phyloP scores from a whole-genome alignment of 2,329 filamentous ascomycete species.

The Orbilia javanica region DNA sequence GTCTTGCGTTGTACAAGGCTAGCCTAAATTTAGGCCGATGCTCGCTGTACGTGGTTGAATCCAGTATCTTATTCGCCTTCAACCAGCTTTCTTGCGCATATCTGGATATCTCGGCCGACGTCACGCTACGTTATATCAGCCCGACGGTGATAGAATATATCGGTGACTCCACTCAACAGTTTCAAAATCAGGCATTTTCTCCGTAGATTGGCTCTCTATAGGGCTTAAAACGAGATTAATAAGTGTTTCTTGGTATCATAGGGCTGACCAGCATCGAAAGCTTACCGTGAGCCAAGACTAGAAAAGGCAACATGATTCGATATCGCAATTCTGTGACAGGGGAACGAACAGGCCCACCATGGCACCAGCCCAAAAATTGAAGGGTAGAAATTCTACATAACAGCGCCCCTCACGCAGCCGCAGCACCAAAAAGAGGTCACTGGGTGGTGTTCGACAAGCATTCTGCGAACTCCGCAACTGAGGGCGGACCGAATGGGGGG shows the following conservation, averaged over 20 bases:
- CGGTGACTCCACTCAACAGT: background rate
- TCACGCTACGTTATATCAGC: background rate
- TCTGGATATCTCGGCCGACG: background rate
- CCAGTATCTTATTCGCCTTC: too few relatives aligned
- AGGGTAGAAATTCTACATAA: background rate
- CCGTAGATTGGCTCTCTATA: background rate
- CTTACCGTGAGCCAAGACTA: background rate
- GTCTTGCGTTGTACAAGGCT: conserved; percentile 21
- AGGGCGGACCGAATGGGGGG: too few relatives aligned
- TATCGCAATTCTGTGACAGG: conserved; percentile 6
- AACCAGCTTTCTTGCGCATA: background rate
- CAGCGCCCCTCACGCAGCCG: too few relatives aligned
- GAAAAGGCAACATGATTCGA: background rate
- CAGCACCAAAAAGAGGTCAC: background rate
- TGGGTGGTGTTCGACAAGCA: too few relatives aligned
- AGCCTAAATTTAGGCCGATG: background rate
- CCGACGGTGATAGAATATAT: background rate
- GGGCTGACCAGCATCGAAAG: background rate
- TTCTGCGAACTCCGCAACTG: too few relatives aligned
- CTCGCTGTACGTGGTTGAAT: too few relatives aligned
- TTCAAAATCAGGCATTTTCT: background rate
- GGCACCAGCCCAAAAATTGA: too few relatives aligned
- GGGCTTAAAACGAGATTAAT: background rate
- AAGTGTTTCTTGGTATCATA: conserved; percentile 5
- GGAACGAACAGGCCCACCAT: background rate